Evolutionary conservation across 805 yeast species (phyloP), one percentile per base, ranked within the genome.

Genomic region (Komagataella pseudopastoris): DNA sequence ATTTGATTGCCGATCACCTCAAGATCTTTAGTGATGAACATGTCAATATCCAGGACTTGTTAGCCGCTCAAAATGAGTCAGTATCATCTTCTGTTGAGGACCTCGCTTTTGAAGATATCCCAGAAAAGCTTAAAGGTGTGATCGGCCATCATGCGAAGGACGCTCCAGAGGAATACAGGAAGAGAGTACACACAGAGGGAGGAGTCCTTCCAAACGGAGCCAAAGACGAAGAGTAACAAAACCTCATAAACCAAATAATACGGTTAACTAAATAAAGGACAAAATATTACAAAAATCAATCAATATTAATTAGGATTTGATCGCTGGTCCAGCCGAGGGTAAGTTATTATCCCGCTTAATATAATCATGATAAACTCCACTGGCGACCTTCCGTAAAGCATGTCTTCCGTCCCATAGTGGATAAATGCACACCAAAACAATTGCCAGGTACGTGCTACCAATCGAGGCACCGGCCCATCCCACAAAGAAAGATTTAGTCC

Each of bases 1-100:
- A 91, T 63, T 69, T 91, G 61, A 90, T 91, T 45, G 96, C 97
- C 0, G 98, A 91, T 63, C 90, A 85, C 61, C 67, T 85, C 53
- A 83, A 80, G 70, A 86, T 90, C 36, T 89, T 90, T 61, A 78
- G 81, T n/a, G 96, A 90, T 64, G 71, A 78, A 23, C 72, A 76
- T 56, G 76, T 87, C 59, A 88, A 84, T n/a, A 69, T 90, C 39
- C 87, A 88, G 61, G 95, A 90, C 52, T 82, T 88, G 4, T 63
- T 90, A 61, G 72, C 72, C 12, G 81, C 83, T 0, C 76, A 86
- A 60, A 96, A 96, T 2, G 91, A 89, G 56, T 71, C 77, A 12
- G 80, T 88, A 12, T 76, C 84, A 0, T 75, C 78, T 10, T 74
- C 76, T 3, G 71, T 85, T 0, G 78, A 81, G 23, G 95, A 88